These are phyloP conservation scores for Urtica urens DNA, from an alignment of 306 rosid genomes.

Conservation along the genomic window DNA sequence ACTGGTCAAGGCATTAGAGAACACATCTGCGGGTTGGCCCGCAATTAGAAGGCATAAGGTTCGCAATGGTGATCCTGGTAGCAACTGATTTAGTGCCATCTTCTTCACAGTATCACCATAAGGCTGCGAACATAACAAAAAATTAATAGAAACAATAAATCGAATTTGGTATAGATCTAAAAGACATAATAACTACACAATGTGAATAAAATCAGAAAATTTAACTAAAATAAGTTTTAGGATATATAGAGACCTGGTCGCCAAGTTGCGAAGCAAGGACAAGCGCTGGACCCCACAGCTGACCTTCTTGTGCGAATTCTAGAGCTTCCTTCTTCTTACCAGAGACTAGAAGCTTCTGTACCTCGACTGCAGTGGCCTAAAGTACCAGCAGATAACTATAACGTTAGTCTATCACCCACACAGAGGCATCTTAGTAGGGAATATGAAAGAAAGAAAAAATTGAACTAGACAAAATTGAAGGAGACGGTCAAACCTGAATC, in stretches of 20 bases:
- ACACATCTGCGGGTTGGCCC: slow-evolving; percentile 88
- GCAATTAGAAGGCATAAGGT: slow-evolving; percentile 91
- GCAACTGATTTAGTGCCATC: slow-evolving; percentile 76
- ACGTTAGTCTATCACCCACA: too few species aligned
- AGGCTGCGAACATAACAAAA: slow-evolving; percentile 33
- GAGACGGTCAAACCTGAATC: slow-evolving; percentile 39
- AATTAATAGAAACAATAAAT: slow-evolving; percentile 2
- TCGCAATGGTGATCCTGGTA: slow-evolving; percentile 85
- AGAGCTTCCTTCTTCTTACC: slow-evolving; percentile 89
- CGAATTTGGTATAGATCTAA: not conserved
- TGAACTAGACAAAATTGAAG: not conserved
- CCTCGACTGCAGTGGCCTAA: slow-evolving; percentile 83
- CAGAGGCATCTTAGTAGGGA: too few species aligned
- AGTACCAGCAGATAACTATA: slow-evolving; percentile 18
- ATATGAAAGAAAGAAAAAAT: not conserved
- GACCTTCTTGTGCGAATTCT: slow-evolving; percentile 85
- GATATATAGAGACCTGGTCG: slow-evolving; percentile 47
- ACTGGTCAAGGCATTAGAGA: slow-evolving; percentile 31
- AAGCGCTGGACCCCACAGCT: slow-evolving; percentile 98
- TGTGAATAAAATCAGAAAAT: not conserved
- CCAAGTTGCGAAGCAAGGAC: slow-evolving; percentile 93
- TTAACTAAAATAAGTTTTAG: slow-evolving; percentile 2
- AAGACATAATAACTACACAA: not conserved
- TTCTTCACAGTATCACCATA: slow-evolving; percentile 84
- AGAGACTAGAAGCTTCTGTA: slow-evolving; percentile 74